Percentiles rank a stretch among this genome's conserved stretches.
These are phyloP conservation scores for Dryas octopetala DNA, from an alignment of 306 rosid genomes.

Conservation along the genomic window DNA sequence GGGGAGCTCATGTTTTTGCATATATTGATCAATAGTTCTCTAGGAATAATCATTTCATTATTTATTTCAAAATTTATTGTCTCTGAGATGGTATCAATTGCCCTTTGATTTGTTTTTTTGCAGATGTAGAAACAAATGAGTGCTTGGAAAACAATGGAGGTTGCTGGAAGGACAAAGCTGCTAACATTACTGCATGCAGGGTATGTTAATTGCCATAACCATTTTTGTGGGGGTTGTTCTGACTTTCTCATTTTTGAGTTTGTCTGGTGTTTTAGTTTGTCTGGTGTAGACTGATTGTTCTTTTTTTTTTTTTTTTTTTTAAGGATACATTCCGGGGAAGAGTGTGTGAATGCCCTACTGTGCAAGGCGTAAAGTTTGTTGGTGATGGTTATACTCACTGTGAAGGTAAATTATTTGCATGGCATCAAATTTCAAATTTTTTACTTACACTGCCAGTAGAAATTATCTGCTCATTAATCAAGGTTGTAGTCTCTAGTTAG, in stretches of 20 bases:
- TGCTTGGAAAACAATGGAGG: conserved; percentile 93
- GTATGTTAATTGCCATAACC: conserved; percentile 43
- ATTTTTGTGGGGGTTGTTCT: conserved; percentile 11
- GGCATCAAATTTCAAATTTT: not conserved
- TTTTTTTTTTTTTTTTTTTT: not conserved
- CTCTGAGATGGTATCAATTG: conserved; percentile 31
- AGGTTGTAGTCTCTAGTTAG: conserved; percentile 2
- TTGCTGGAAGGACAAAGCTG: conserved; percentile 73
- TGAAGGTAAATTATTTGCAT: conserved; percentile 57
- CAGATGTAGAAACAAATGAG: conserved; percentile 88
- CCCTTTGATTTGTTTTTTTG: conserved; percentile 16
- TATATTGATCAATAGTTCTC: not conserved
- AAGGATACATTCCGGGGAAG: conserved; percentile 96
- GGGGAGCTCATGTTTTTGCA: not conserved
- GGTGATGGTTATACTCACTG: conserved; percentile 94
- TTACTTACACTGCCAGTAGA: not conserved
- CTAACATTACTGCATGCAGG: conserved; percentile 90
- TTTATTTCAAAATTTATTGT: conserved; percentile 1
- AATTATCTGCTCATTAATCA: not conserved
- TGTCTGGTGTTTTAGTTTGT: conserved; percentile 7
- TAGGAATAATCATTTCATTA: not conserved
- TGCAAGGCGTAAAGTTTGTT: conserved; percentile 67
- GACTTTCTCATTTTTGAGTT: not conserved
- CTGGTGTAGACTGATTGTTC: conserved; percentile 15
- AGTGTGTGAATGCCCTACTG: conserved; percentile 93